phyloP scores from a whole-genome alignment of 2,329 filamentous ascomycete genomes.

The Pyricularia sp. region DNA sequence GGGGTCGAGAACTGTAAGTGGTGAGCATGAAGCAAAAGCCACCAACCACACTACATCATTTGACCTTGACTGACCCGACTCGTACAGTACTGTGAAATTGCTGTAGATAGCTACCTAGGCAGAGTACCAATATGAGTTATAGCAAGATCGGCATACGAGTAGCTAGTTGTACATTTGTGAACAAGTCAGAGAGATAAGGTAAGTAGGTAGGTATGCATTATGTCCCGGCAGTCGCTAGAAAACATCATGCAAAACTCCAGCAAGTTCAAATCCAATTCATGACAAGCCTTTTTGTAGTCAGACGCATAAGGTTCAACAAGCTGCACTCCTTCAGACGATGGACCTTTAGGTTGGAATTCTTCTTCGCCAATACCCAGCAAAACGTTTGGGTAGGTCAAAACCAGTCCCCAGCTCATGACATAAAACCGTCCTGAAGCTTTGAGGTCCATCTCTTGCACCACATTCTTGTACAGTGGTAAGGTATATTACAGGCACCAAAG shows the following conservation, averaged over 20 bases:
- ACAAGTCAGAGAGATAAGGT: neutral
- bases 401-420: neutral
- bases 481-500: neutral
- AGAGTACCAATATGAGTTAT: too few species aligned
- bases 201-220: neutral
- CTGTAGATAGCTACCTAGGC: too few species aligned
- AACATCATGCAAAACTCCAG: neutral
- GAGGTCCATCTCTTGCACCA: neutral
- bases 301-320: neutral
- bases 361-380: neutral
- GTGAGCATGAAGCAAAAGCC: neutral
- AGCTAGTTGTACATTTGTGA: too few species aligned
- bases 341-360: neutral
- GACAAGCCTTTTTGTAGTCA: neutral
- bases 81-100: neutral
- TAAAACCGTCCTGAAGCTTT: neutral
- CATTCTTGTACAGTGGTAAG: neutral
- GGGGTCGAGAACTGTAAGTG: too few species aligned
- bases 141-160: too few species aligned
- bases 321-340: neutral
- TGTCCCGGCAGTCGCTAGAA: neutral
- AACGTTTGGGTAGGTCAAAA: neutral
- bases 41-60: neutral
- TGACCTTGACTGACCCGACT: too few species aligned
- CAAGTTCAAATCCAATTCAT: neutral